phyloP scores from a whole-genome alignment of 73 alveolate species.

The Paramecium octaurelia region DNA sequence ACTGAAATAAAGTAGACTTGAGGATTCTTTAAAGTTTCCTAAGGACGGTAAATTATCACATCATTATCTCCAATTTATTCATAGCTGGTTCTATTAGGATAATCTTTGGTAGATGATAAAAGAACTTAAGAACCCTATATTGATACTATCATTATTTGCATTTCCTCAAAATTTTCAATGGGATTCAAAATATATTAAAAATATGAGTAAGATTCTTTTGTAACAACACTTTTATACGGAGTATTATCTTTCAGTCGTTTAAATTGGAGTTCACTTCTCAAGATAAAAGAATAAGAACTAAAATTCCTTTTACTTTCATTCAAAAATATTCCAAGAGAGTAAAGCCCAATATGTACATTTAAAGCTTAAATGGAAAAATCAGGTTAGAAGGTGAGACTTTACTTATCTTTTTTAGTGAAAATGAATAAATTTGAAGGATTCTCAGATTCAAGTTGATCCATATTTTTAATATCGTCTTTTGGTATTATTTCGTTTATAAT shows the following conservation, averaged over 20 bases:
- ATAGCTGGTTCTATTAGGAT: not conserved
- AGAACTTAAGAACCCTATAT: not conserved
- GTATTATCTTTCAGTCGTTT: not conserved
- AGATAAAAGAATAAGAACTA: not conserved
- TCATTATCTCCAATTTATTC: not conserved
- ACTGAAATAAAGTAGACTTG: not conserved
- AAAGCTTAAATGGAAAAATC: not conserved
- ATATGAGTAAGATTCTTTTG: not conserved
- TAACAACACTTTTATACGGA: not conserved
- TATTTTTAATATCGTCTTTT: not conserved
- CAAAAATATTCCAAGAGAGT: not conserved
- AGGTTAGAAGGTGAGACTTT: not conserved
- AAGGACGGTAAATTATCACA: not conserved
- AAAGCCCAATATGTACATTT: not conserved
- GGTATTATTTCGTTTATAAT: not conserved
- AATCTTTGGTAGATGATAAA: not conserved
- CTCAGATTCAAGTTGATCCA: not conserved
- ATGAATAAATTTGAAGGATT: not conserved
- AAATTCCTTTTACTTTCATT: not conserved
- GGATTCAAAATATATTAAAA: not conserved
- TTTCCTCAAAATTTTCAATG: not conserved
- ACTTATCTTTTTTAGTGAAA: not conserved
- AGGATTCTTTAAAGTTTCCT: not conserved
- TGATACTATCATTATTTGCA: not conserved
- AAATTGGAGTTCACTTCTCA: not conserved